phyloP scores from a whole-genome alignment of 2,329 filamentous ascomycete genomes.

The Colletotrichum chrysophilum region DNA sequence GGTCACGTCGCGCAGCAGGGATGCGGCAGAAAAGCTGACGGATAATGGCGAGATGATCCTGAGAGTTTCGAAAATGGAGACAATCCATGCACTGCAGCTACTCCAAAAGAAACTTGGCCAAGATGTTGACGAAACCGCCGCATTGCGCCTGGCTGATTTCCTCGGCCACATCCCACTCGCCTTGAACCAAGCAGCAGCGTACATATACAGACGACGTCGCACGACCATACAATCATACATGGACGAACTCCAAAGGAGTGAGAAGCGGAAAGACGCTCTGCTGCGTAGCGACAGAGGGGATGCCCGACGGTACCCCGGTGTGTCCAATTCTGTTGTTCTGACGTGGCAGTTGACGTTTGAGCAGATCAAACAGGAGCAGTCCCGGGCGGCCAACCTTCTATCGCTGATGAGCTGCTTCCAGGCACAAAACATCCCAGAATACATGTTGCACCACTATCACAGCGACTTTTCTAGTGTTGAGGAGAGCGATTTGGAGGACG shows the following conservation, averaged over 20 bases:
- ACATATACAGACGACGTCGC: background rate
- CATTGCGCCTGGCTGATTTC: constrained; percentile 15
- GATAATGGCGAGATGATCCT: constrained; percentile 2
- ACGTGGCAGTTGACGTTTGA: constrained; percentile 34
- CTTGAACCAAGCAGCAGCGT: constrained; percentile 29
- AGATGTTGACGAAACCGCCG: background rate
- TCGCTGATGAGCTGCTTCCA: constrained; percentile 54
- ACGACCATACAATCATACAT: constrained; percentile 31
- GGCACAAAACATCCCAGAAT: constrained; percentile 38
- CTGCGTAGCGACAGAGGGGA: constrained; percentile 24
- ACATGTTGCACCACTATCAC: background rate
- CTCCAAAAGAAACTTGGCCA: constrained; percentile 25
- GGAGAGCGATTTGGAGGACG: background rate
- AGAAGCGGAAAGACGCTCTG: constrained; percentile 23
- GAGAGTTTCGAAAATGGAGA: constrained; percentile 26
- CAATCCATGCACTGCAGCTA: constrained; percentile 29
- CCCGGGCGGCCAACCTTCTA: constrained; percentile 44
- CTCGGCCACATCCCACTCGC: constrained; percentile 39
- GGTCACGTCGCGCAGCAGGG: constrained; percentile 20
- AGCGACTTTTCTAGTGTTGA: background rate
- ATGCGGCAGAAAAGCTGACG: constrained; percentile 18
- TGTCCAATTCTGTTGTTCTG: constrained; percentile 31
- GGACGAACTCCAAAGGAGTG: constrained; percentile 27
- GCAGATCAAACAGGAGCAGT: constrained; percentile 35
- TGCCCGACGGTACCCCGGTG: background rate